Conservation (phyloP, 495 filamentous ascomycete species). For the Penicilliopsis zonata region DNA sequence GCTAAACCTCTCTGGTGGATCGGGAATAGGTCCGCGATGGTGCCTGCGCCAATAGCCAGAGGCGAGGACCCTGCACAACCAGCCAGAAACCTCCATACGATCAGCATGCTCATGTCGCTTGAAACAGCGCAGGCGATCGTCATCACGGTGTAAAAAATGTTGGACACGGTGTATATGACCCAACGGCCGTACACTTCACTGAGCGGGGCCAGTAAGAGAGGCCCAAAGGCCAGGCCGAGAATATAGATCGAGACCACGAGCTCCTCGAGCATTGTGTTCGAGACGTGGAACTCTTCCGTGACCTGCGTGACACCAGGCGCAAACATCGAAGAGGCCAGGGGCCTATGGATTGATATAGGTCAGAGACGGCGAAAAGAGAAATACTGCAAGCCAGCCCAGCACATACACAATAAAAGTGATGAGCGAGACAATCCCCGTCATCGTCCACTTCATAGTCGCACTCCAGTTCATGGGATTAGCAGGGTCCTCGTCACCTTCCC, state of each 20-base stretch:
- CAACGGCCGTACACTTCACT: constrained; percentile 31
- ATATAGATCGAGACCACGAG: constrained; percentile 46
- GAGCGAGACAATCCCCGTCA: constrained; percentile 21
- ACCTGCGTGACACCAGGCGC: constrained; percentile 49
- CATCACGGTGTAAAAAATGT: constrained; percentile 39
- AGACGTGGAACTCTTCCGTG: constrained; percentile 47
- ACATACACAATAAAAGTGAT: constrained; percentile 31
- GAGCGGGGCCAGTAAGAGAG: constrained; percentile 31
- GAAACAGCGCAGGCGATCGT: constrained; percentile 59
- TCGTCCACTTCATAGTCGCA: constrained; percentile 22
- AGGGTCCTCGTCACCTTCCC: constrained; percentile 51
- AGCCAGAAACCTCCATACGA: constrained; percentile 54
- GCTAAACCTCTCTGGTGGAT: constrained; percentile 46
- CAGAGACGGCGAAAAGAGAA: neutral
- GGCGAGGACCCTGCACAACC: constrained; percentile 46
- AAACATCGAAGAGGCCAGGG: constrained; percentile 57
- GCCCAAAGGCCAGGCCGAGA: constrained; percentile 31
- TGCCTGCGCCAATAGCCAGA: constrained; percentile 33
- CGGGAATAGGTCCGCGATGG: constrained; percentile 48
- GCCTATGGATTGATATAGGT: constrained; percentile 2
- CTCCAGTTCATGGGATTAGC: constrained; percentile 59
- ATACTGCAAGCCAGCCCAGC: neutral
- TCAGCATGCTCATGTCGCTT: constrained; percentile 41
- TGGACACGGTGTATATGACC: constrained; percentile 22
- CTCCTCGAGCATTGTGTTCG: constrained; percentile 31